phyloP scores from a whole-genome alignment of 768 basidiomycete species.

The Tricholoma bakamatsutake region DNA sequence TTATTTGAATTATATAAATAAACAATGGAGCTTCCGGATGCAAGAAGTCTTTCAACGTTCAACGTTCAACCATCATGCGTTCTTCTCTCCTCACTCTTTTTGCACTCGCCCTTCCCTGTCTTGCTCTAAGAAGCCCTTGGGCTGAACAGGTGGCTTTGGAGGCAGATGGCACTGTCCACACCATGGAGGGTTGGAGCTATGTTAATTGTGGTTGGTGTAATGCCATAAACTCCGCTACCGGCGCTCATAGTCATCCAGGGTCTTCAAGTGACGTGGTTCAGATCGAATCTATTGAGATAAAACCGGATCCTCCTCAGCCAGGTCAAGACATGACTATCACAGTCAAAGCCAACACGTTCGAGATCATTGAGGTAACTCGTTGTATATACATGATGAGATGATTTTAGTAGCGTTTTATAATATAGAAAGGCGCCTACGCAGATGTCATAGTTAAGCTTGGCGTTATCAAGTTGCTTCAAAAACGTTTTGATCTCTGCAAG shows the following conservation, averaged over 20 bases:
- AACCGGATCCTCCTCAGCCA: constrained; percentile 86
- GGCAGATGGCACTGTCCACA: constrained; percentile 21
- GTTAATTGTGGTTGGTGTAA: constrained; percentile 62
- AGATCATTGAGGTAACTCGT: constrained; percentile 57
- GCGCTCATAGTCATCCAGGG: constrained; percentile 31
- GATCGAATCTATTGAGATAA: constrained; percentile 64
- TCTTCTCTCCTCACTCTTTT: constrained; percentile 16
- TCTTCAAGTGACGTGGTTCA: constrained; percentile 40
- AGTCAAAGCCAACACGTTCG: constrained; percentile 54
- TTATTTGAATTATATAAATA: not conserved
- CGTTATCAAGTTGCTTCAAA: constrained; percentile 79
- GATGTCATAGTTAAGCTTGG: constrained; percentile 94
- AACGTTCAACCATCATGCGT: too few relatives aligned
- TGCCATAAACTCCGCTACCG: not conserved
- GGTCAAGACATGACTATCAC: constrained; percentile 86
- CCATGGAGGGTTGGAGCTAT: constrained; percentile 57
- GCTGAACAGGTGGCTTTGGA: constrained; percentile 20
- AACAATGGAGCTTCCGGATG: too few relatives aligned
- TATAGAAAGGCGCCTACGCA: constrained; percentile 85
- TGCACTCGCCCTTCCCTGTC: constrained; percentile 19
- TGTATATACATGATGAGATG: not conserved
- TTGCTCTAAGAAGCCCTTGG: constrained; percentile 13
- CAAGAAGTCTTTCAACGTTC: too few relatives aligned
- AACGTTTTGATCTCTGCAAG: constrained; percentile 83
- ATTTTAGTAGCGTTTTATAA: not conserved